These are phyloP conservation scores for Echium plantagineum DNA, from an alignment of 257 asterid species.

Conservation along the genomic window DNA sequence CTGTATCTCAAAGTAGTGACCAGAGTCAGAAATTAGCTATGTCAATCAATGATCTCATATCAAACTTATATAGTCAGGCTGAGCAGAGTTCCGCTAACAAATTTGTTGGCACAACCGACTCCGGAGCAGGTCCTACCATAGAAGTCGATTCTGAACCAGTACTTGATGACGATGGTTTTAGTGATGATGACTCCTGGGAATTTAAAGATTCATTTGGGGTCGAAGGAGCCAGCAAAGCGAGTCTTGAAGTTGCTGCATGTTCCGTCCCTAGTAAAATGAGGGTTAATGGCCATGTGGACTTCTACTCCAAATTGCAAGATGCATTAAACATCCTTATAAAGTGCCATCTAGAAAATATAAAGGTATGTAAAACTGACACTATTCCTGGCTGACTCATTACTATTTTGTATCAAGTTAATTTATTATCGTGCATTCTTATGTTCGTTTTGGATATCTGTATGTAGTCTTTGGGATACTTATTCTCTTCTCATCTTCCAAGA, in stretches of 20 bases:
- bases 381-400: neutral
- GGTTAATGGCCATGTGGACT: conserved; percentile 40
- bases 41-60: conserved; percentile 49
- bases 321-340: conserved; percentile 32
- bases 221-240: conserved; percentile 16
- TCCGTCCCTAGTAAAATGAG: conserved; percentile 31
- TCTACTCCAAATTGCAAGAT: conserved; percentile 45
- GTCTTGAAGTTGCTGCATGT: conserved; percentile 20
- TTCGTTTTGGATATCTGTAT: neutral
- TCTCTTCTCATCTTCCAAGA: neutral
- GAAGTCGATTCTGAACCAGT: conserved; percentile 20
- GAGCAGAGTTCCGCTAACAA: conserved; percentile 30
- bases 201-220: conserved; percentile 41
- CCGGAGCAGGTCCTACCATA: conserved; percentile 21
- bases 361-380: conserved; percentile 28
- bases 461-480: neutral
- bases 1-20: conserved; percentile 25
- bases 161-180: conserved; percentile 30
- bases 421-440: neutral
- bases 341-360: conserved; percentile 31
- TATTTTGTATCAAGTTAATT: neutral
- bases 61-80: conserved; percentile 52
- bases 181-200: conserved; percentile 43
- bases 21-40: conserved; percentile 21
- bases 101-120: conserved; percentile 17